A percentile compares a stretch with the other conserved stretches of the same genome.
Evolutionary conservation across 2,329 filamentous ascomycete genomes (phyloP).

Genomic region (Fusarium scirpi): DNA sequence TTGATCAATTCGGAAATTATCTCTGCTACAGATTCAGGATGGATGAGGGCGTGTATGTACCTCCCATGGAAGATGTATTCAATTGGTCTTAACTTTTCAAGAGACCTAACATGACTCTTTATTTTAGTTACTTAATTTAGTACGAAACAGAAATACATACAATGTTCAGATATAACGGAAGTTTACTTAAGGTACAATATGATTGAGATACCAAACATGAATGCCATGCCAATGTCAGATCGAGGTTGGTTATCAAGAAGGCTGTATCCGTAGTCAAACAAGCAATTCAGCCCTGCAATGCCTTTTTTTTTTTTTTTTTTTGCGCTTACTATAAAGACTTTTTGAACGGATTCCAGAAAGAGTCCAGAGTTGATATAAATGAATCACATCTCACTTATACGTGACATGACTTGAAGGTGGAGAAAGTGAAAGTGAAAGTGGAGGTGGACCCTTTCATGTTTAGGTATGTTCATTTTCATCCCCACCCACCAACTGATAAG

Average conservation of each 20-base stretch:
- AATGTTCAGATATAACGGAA: not conserved
- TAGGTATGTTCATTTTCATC: not conserved
- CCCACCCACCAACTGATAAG: constrained; percentile 30
- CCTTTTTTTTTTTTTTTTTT: too few relatives aligned
- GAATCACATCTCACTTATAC: not conserved
- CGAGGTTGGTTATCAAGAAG: not conserved
- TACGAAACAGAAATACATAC: not conserved
- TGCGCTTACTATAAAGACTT: not conserved
- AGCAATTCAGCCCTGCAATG: not conserved
- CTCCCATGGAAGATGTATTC: not conserved
- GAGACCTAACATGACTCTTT: not conserved
- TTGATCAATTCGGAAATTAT: not conserved
- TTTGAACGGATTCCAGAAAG: not conserved
- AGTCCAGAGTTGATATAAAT: not conserved
- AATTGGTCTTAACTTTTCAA: not conserved
- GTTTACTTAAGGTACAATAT: not conserved
- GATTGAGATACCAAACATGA: not conserved
- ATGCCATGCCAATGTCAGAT: not conserved
- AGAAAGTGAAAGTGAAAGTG: not conserved
- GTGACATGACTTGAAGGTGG: not conserved
- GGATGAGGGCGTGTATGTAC: not conserved
- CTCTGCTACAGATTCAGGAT: not conserved
- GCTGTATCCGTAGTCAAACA: not conserved
- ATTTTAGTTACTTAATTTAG: not conserved
- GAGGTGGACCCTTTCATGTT: constrained; percentile 3